Evolutionary conservation across 192 early-diverging fungal species (phyloP).

Genomic region (Coemansia umbellata): DNA sequence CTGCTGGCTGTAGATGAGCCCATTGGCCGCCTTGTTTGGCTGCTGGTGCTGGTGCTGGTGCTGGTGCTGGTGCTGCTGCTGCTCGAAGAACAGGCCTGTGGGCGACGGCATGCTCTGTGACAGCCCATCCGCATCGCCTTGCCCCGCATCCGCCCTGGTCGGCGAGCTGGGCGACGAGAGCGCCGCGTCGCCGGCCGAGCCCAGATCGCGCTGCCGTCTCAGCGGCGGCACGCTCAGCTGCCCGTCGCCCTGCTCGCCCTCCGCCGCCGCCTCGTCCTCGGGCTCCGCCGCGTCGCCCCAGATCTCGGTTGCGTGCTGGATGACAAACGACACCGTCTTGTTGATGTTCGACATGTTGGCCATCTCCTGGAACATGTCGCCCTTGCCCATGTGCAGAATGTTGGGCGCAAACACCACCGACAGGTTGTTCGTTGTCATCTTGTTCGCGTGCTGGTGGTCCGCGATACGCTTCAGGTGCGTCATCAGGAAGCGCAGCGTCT

Average conservation of each 20-base stretch:
- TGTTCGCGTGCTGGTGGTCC: conserved; percentile 60
- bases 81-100: conserved; percentile 14
- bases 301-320: conserved; percentile 54
- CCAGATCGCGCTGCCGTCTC: conserved; percentile 3
- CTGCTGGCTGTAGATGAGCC: conserved; percentile 3
- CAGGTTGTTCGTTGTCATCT: conserved; percentile 90
- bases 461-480: conserved; percentile 65
- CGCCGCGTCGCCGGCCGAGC: background rate
- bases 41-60: background rate
- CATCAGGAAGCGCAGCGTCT: conserved; percentile 61
- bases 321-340: conserved; percentile 65
- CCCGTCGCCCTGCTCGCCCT: no score
- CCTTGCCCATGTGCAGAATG: conserved; percentile 61
- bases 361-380: conserved; percentile 58
- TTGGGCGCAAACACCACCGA: conserved; percentile 94
- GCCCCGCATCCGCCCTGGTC: background rate
- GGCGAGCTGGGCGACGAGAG: conserved; percentile 10
- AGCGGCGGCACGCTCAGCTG: background rate
- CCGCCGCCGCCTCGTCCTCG: no score
- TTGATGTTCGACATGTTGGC: conserved; percentile 73
- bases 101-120: conserved; percentile 51
- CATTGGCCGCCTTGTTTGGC: background rate
- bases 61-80: conserved; percentile 2
- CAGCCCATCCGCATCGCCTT: conserved; percentile 11
- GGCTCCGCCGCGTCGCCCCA: conserved; percentile 37